phyloP scores from a whole-genome alignment of 1,284 basidiomycete species.

The Ceratobasidium sp. region DNA sequence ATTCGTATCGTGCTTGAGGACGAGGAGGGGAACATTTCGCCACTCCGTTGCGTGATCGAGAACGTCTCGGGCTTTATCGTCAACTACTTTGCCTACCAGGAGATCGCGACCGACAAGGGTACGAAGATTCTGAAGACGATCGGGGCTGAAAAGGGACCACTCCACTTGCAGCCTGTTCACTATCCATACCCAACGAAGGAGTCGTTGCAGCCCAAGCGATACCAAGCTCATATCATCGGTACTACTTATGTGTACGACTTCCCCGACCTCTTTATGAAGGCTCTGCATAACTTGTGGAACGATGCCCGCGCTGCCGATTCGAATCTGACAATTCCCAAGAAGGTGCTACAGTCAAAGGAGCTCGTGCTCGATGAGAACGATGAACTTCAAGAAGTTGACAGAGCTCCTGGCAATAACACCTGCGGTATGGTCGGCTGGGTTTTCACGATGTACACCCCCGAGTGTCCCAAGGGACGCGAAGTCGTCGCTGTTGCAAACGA shows the following conservation, averaged over 20 bases:
- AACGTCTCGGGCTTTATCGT: slow-evolving; percentile 99
- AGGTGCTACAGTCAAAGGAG: slow-evolving; percentile 83
- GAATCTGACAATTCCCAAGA: slow-evolving; percentile 75
- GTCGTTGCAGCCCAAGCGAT: slow-evolving; percentile 98
- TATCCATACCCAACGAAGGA: slow-evolving; percentile 96
- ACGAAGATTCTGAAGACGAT: slow-evolving; percentile 95
- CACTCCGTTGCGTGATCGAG: slow-evolving; percentile 97
- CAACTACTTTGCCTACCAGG: slow-evolving; percentile 99
- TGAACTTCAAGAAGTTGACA: slow-evolving; percentile 86
- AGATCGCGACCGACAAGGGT: slow-evolving; percentile 95
- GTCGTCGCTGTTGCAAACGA: slow-evolving; percentile 96
- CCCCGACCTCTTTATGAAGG: slow-evolving; percentile 97
- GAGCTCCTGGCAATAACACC: slow-evolving; percentile 91
- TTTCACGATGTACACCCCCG: slow-evolving; percentile 91
- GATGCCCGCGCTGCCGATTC: slow-evolving; percentile 72
- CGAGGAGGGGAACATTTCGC: slow-evolving; percentile 88
- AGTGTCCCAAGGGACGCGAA: slow-evolving; percentile 88
- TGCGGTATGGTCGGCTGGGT: slow-evolving; percentile 99
- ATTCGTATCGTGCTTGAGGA: slow-evolving; percentile 96
- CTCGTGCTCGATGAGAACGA: slow-evolving; percentile 95
- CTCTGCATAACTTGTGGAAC: slow-evolving; percentile 91
- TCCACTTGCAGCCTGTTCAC: slow-evolving; percentile 92
- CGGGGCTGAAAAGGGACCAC: slow-evolving; percentile 84
- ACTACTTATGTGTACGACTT: slow-evolving; percentile 99
- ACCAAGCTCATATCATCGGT: slow-evolving; percentile 98